phyloP scores from a whole-genome alignment of 2,329 filamentous ascomycete species.

The Phaeosphaeriaceae sp. region DNA sequence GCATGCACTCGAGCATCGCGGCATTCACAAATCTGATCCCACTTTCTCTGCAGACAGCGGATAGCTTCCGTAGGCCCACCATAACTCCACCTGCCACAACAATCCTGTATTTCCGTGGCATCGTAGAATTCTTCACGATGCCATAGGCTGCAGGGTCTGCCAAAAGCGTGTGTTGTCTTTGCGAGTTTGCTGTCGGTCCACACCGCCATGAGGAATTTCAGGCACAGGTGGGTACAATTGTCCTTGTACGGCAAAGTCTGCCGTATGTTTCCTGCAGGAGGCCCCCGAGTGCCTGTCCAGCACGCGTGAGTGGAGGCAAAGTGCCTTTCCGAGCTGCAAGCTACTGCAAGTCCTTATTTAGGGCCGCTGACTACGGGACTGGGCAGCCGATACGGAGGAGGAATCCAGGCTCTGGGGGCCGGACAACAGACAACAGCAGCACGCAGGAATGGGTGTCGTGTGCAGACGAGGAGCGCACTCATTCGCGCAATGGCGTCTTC shows the following conservation, averaged over 20 bases:
- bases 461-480: slow-evolving; percentile 1
- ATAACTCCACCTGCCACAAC: slow-evolving; percentile 27
- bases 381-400: slow-evolving; percentile 20
- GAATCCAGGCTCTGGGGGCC: slow-evolving; percentile 17
- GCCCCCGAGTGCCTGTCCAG: slow-evolving; percentile 32
- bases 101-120: not conserved
- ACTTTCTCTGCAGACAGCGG: slow-evolving; percentile 17
- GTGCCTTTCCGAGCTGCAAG: slow-evolving; percentile 27
- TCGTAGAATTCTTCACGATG: slow-evolving; percentile 7
- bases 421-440: slow-evolving; percentile 33
- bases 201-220: slow-evolving; percentile 35
- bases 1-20: slow-evolving; percentile 14
- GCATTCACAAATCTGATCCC: slow-evolving; percentile 14
- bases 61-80: slow-evolving; percentile 22
- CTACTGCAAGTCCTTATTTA: slow-evolving; percentile 32
- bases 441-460: slow-evolving; percentile 11
- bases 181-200: slow-evolving; percentile 32
- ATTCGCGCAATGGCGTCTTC: slow-evolving; percentile 27
- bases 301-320: slow-evolving; percentile 30
- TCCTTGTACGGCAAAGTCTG: slow-evolving; percentile 14
- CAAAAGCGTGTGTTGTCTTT: slow-evolving; percentile 32
- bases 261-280: slow-evolving; percentile 42
- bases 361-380: slow-evolving; percentile 12
- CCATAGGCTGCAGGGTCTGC: slow-evolving; percentile 26
- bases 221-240: slow-evolving; percentile 36